A percentile compares a stretch with the other conserved stretches of the same genome.
Conservation (phyloP, 768 basidiomycete genomes). For the Boletus sp. region DNA sequence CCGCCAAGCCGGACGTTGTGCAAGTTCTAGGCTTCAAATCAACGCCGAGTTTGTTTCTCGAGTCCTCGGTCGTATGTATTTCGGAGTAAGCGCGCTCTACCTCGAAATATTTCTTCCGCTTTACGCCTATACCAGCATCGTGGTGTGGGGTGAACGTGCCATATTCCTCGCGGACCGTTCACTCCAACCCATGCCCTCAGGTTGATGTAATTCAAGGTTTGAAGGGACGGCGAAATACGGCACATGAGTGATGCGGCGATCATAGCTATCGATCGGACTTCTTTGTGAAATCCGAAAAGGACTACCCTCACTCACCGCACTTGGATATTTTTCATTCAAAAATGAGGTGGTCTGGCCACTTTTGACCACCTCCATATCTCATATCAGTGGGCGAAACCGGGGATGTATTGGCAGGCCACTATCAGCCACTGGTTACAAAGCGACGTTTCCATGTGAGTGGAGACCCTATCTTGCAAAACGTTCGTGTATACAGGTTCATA, state of each 20-base stretch:
- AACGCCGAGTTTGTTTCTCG: not conserved
- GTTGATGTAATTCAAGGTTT: conserved; percentile 14
- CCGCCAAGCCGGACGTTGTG: not conserved
- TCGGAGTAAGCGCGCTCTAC: not conserved
- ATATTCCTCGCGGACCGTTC: not conserved
- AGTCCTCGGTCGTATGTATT: conserved; percentile 1
- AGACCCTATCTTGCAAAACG: not conserved
- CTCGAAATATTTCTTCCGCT: not conserved
- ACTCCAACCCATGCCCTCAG: conserved; percentile 1
- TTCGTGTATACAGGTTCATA: not conserved
- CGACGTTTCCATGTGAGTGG: conserved; percentile 10
- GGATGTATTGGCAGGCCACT: conserved; percentile 3
- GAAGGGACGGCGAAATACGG: conserved; percentile 9
- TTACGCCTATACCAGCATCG: not conserved
- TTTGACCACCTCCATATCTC: conserved; percentile 9
- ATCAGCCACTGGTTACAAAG: conserved; percentile 4
- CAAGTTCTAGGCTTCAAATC: not conserved
- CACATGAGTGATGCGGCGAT: conserved; percentile 21
- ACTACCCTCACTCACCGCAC: conserved; percentile 10
- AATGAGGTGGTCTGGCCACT: conserved; percentile 11
- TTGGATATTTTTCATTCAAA: conserved; percentile 27
- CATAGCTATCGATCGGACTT: conserved; percentile 19
- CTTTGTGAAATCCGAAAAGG: conserved; percentile 10
- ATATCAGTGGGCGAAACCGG: conserved; percentile 12
- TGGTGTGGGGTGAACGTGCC: not conserved